Evolutionary conservation across 345 rosid species (phyloP).

Genomic region (Populus tremula): DNA sequence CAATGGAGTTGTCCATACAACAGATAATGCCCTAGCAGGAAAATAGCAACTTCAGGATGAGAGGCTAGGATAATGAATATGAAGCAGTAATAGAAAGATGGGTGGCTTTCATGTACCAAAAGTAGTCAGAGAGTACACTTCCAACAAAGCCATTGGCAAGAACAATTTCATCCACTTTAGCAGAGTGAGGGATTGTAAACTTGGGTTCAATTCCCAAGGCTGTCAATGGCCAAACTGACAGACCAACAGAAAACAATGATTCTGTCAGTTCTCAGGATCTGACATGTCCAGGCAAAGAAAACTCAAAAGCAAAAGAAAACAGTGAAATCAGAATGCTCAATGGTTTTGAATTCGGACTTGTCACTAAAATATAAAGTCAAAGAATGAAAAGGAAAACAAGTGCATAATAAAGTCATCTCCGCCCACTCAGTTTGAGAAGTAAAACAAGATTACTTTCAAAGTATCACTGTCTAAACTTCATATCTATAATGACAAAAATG

Average conservation of each 20-base stretch:
- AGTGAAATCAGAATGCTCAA: background rate
- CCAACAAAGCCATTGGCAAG: constrained; percentile 92
- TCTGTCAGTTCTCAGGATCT: background rate
- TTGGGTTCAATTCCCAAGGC: constrained; percentile 96
- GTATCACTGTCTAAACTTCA: background rate
- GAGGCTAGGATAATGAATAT: background rate
- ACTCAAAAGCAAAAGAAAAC: background rate
- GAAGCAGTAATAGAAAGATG: background rate
- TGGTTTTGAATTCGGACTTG: background rate
- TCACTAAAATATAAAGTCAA: background rate
- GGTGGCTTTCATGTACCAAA: constrained; percentile 51
- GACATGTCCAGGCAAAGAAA: background rate
- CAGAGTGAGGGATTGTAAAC: constrained; percentile 90
- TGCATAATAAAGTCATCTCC: background rate
- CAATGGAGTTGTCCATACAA: constrained; percentile 81
- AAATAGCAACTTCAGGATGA: background rate
- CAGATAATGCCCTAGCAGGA: constrained; percentile 63
- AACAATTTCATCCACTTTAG: constrained; percentile 87
- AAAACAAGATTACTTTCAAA: background rate
- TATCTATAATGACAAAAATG: background rate
- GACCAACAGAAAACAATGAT: constrained; percentile 7
- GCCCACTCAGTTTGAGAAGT: background rate
- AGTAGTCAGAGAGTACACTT: constrained; percentile 95
- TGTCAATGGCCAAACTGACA: constrained; percentile 90
- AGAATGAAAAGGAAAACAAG: background rate